Percentiles rank a stretch among this genome's conserved stretches.
phyloP scores from a whole-genome alignment of 2,329 filamentous ascomycete genomes.

The Stachybotrys elegans region DNA sequence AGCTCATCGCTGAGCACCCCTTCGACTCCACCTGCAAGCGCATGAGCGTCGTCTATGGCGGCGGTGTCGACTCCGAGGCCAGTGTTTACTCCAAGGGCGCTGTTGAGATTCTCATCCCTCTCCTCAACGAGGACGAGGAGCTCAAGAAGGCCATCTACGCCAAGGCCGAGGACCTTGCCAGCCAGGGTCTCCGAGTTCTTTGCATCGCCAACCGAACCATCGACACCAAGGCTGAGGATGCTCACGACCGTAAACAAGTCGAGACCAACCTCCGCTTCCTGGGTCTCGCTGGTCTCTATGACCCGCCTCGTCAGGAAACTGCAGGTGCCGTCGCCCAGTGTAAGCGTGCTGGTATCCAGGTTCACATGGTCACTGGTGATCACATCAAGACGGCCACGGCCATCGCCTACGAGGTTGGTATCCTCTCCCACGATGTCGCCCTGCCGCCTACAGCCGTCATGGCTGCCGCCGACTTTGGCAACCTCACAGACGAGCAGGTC shows the following conservation, averaged over 20 bases:
- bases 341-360: conserved; percentile 56
- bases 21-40: conserved; percentile 71
- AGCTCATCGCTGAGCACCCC: conserved; percentile 59
- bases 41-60: conserved; percentile 64
- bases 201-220: conserved; percentile 54
- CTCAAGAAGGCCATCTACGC: conserved; percentile 40
- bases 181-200: conserved; percentile 63
- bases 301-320: conserved; percentile 65
- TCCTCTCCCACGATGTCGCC: conserved; percentile 37
- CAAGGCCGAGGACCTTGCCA: conserved; percentile 51
- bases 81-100: conserved; percentile 55
- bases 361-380: conserved; percentile 67
- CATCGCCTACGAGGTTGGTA: conserved; percentile 61
- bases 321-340: conserved; percentile 55
- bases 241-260: conserved; percentile 45
- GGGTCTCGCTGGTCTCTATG: conserved; percentile 68
- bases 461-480: conserved; percentile 59
- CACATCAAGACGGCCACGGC: conserved; percentile 63
- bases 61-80: conserved; percentile 24
- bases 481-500: conserved; percentile 56
- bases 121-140: conserved; percentile 42
- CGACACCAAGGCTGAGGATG: conserved; percentile 25
- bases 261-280: conserved; percentile 58
- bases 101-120: conserved; percentile 50
- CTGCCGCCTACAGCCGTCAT: conserved; percentile 45